phyloP scores from a whole-genome alignment of 768 basidiomycete genomes.

The Amanita molliuscula region DNA sequence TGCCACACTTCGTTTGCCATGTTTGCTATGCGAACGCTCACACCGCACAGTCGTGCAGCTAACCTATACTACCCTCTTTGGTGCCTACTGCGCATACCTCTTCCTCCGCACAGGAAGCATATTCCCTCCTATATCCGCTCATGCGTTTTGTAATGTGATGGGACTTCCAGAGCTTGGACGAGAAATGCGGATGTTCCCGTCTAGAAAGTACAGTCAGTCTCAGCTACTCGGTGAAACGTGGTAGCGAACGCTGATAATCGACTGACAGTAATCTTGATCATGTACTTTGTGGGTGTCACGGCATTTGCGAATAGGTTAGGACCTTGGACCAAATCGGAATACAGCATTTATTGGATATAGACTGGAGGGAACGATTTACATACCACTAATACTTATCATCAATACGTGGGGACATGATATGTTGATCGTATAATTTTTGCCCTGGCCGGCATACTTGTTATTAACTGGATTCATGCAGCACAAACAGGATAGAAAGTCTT shows the following conservation, averaged over 20 bases:
- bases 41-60: constrained; percentile 67
- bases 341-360: constrained; percentile 1
- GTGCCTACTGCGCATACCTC: constrained; percentile 77
- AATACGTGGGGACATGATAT: no score
- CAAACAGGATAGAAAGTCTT: no score
- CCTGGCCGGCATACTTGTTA: no score
- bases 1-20: neutral
- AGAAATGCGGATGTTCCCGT: constrained; percentile 46
- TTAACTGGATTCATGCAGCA: no score
- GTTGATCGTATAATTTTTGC: no score
- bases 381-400: no score
- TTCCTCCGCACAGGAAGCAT: constrained; percentile 83
- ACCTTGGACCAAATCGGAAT: constrained; percentile 2
- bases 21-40: neutral
- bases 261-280: neutral
- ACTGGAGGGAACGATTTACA: neutral
- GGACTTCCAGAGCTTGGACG: constrained; percentile 63
- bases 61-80: constrained; percentile 86
- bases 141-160: constrained; percentile 93
- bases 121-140: constrained; percentile 66
- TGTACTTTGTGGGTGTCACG: neutral
- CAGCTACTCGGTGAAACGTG: neutral
- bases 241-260: neutral
- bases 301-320: constrained; percentile 1
- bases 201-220: constrained; percentile 40